Percentiles rank a stretch among this genome's conserved stretches.
These are phyloP conservation scores for Coemansia sp. DNA, from an alignment of 192 early-diverging fungal species.

Conservation along the genomic window DNA sequence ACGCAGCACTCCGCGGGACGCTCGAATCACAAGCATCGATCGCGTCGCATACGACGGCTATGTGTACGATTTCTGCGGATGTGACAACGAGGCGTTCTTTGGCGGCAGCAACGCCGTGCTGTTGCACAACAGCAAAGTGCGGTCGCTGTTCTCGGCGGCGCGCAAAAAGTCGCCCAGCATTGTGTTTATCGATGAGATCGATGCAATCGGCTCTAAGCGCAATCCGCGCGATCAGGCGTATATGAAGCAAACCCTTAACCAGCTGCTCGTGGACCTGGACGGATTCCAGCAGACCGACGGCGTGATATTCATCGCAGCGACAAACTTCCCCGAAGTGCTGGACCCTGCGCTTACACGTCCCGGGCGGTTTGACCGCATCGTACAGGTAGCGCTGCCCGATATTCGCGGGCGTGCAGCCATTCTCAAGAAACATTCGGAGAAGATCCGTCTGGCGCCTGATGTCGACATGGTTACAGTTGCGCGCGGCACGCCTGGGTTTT, in stretches of 20 bases:
- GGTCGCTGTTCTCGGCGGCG: slow-evolving; percentile 66
- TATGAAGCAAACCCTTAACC: slow-evolving; percentile 98
- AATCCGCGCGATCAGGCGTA: slow-evolving; percentile 92
- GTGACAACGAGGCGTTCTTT: slow-evolving; percentile 56
- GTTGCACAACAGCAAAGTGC: slow-evolving; percentile 56
- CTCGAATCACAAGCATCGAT: slow-evolving; percentile 34
- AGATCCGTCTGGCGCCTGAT: slow-evolving; percentile 65
- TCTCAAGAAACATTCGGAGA: slow-evolving; percentile 85
- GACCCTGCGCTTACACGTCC: slow-evolving; percentile 97
- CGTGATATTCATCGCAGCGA: slow-evolving; percentile 98
- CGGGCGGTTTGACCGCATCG: slow-evolving; percentile 94
- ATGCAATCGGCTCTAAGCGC: slow-evolving; percentile 94
- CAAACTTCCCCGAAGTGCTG: slow-evolving; percentile 95
- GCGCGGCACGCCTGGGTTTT: slow-evolving; percentile 96
- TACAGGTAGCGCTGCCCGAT: slow-evolving; percentile 93
- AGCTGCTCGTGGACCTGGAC: slow-evolving; percentile 97
- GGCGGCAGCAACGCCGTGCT: slow-evolving; percentile 52
- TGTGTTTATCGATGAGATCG: slow-evolving; percentile 99
- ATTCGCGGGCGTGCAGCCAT: slow-evolving; percentile 94
- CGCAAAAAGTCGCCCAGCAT: slow-evolving; percentile 77
- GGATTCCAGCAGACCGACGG: slow-evolving; percentile 96
- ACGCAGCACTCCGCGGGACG: slow-evolving; percentile 13
- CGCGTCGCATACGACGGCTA: slow-evolving; percentile 34
- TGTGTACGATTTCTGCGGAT: slow-evolving; percentile 55
- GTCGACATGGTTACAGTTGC: slow-evolving; percentile 86